Base-by-base conservation (phyloP, 768 basidiomycete genomes). In the Boletus bicolor region DNA sequence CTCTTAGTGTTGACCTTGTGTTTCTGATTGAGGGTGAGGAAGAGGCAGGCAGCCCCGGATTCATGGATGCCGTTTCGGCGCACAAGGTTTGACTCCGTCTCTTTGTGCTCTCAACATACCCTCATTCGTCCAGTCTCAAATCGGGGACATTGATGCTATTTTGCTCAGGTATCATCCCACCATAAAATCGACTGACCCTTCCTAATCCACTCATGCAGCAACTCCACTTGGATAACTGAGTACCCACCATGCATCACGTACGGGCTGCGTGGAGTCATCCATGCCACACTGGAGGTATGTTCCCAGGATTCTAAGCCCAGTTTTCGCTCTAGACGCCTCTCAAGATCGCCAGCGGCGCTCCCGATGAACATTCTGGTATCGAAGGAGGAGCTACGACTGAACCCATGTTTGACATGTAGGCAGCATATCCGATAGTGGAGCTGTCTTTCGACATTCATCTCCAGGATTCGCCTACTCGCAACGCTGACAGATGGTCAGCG, bases 211-310 rank as follows among this genome's bases (percentile, higher is more conserved):
- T 14, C 32, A 4, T n/a, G 28, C 19, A 92, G 91, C 61, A 98
- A 99, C 68, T 98, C 95, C 21, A 95, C 92, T 10, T 99, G 96
- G 95, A 93, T 98, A 60, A 88, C 88, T 12, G 92, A 97, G 63
- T 84, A 89, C 59, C 82, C 84, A 7, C 95, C 97, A 0, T 98
- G 95, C 65, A 87, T 98, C 49, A 97, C 95, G 0, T 97, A 96
- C 68, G 97, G 97, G 4, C 75, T 98, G 53, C 82, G 97, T 44
- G 97, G 97, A 0, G 96, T 99, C 4, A 84, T 98, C 1, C 94
- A 95, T 66, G 93, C 91, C 49, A 81, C 83, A 35, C 72, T 97
- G 7, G 82, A 87, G 77, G 90, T 87, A 44, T 44, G 71, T 45
- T 24, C 7, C 17, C 38, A 3, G n/a, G 4, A 5, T n/a, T 47